Conservation (phyloP, 208 protist genomes). For the Trypanosoma cruzi region DNA sequence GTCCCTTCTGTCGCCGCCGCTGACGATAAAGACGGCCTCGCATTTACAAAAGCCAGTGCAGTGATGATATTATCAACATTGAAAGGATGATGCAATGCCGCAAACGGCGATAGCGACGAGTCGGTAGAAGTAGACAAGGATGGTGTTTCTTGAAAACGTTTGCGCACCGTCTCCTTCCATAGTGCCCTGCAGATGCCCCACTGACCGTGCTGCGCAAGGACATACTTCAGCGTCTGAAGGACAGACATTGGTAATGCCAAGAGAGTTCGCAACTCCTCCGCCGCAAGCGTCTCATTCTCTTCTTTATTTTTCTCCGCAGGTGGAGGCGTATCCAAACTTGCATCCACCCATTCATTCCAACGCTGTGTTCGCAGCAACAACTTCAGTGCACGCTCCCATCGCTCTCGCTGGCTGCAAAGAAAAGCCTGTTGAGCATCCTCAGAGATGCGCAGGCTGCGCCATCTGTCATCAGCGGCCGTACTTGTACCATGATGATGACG, state of each 20-base stretch:
- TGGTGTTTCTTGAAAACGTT: background rate
- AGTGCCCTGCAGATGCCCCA: conserved; percentile 19
- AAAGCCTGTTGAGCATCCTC: conserved; percentile 23
- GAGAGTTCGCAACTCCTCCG: conserved; percentile 4
- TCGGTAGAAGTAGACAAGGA: too few species aligned
- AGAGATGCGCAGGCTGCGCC: conserved; percentile 10
- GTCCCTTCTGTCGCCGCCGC: background rate
- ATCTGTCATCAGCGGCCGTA: background rate
- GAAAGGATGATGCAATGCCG: conserved; percentile 1
- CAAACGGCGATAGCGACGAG: conserved; percentile 3
- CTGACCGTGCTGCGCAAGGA: conserved; percentile 72
- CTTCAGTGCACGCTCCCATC: conserved; percentile 22
- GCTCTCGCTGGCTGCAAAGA: conserved; percentile 38
- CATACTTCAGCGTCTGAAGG: conserved; percentile 42
- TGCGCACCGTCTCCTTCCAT: conserved; percentile 9
- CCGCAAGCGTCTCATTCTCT: background rate
- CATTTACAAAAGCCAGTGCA: conserved; percentile 43
- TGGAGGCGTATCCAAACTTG: background rate
- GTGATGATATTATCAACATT: conserved; percentile 26
- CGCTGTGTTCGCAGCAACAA: conserved; percentile 16
- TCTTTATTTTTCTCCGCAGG: background rate
- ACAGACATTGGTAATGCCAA: background rate
- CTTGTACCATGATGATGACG: background rate
- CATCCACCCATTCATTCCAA: conserved; percentile 21
- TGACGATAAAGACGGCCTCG: conserved; percentile 5